Conservation (phyloP, 345 rosid species). For the Raphanus sativus region DNA sequence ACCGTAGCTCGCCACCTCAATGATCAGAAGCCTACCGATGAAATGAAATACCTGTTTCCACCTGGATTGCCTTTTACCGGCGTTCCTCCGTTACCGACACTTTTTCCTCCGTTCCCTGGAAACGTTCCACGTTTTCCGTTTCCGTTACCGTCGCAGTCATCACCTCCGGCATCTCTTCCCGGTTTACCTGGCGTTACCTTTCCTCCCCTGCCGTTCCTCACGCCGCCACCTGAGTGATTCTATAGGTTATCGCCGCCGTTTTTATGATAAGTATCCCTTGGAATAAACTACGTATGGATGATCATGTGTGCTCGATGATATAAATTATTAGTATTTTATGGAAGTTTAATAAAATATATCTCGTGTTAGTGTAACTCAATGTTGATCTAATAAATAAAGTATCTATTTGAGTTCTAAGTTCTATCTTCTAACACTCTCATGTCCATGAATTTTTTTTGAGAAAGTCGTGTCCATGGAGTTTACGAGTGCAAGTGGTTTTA, state of each 20-base stretch:
- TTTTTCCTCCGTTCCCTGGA: constrained; percentile 3
- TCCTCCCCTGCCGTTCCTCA: constrained; percentile 30
- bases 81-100: constrained; percentile 33
- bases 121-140: background rate
- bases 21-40: constrained; percentile 12
- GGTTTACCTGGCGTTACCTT: constrained; percentile 26
- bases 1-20: constrained; percentile 20
- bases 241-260: background rate
- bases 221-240: constrained; percentile 29
- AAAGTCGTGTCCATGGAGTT: background rate
- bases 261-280: background rate
- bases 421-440: background rate
- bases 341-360: background rate
- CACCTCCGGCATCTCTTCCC: constrained; percentile 27
- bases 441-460: background rate
- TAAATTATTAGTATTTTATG: background rate
- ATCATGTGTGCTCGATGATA: constrained; percentile 12
- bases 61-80: constrained; percentile 33
- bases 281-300: constrained; percentile 9
- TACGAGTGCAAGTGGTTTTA: background rate
- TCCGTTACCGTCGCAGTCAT: constrained; percentile 28
- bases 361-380: background rate
- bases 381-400: constrained; percentile 11
- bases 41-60: constrained; percentile 14
- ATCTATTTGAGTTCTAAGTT: background rate